Conservation (phyloP, 2,329 filamentous ascomycete genomes). For the Curvularia spicifera region DNA sequence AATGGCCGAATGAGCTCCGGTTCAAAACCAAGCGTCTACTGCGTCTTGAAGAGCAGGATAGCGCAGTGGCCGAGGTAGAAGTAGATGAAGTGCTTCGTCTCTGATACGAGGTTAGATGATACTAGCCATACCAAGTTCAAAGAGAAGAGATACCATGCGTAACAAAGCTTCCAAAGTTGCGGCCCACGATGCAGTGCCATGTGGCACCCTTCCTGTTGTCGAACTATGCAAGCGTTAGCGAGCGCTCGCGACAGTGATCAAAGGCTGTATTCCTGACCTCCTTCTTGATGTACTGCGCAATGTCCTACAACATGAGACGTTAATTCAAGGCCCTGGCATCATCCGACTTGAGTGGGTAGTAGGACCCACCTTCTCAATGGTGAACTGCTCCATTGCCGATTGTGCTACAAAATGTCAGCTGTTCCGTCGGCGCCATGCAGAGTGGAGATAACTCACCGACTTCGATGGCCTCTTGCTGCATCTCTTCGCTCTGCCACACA, state of each 20-base stretch:
- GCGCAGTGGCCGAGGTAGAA: conserved; percentile 99
- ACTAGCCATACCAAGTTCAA: too few relatives aligned
- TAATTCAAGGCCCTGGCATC: conserved; percentile 1
- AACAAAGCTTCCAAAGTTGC: conserved; percentile 99
- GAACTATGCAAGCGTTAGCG: conserved; percentile 67
- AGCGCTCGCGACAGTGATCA: neutral
- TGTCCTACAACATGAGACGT: conserved; percentile 69
- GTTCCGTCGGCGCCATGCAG: conserved; percentile 22
- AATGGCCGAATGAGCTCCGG: conserved; percentile 5
- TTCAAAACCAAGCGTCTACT: conserved; percentile 59
- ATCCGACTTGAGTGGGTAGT: neutral
- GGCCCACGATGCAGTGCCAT: conserved; percentile 98
- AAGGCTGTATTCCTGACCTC: conserved; percentile 62
- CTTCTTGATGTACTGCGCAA: conserved; percentile 94
- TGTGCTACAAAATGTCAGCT: conserved; percentile 60
- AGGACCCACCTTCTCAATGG: conserved; percentile 69
- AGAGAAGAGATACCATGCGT: conserved; percentile 75
- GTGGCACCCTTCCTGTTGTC: conserved; percentile 96
- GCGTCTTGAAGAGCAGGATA: conserved; percentile 98
- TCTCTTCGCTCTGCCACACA: conserved; percentile 79
- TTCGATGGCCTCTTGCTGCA: conserved; percentile 95
- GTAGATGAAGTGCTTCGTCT: conserved; percentile 99
- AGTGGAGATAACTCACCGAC: conserved; percentile 70
- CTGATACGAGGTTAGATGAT: conserved; percentile 57
- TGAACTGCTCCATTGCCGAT: conserved; percentile 74